phyloP scores from a whole-genome alignment of 768 basidiomycete genomes.

The Podaxis mareebaensis region DNA sequence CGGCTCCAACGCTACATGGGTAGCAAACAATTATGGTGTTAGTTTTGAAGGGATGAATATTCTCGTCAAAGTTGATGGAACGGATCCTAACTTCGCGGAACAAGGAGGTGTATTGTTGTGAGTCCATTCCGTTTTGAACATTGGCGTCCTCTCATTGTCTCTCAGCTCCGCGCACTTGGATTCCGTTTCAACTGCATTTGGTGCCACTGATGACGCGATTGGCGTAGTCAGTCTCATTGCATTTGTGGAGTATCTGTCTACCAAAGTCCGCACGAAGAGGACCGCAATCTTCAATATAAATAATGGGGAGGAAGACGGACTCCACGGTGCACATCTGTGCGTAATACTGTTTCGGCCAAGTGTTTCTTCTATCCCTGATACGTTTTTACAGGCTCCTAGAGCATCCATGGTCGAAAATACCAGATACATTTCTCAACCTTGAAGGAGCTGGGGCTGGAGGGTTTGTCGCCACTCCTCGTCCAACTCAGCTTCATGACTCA shows the following conservation, averaged over 20 bases:
- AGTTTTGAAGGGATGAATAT: constrained; percentile 65
- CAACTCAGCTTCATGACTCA: constrained; percentile 7
- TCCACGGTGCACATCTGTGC: constrained; percentile 64
- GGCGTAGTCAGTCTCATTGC: constrained; percentile 59
- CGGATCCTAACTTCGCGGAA: constrained; percentile 26
- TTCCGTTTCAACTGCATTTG: constrained; percentile 66
- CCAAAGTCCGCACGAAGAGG: constrained; percentile 46
- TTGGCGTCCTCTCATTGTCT: constrained; percentile 49
- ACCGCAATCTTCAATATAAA: constrained; percentile 77
- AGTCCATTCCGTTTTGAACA: background rate
- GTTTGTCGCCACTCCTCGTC: constrained; percentile 33
- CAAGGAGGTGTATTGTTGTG: constrained; percentile 47
- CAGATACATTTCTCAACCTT: constrained; percentile 67
- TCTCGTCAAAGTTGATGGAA: constrained; percentile 59
- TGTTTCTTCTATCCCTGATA: constrained; percentile 1
- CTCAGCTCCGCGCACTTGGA: constrained; percentile 72
- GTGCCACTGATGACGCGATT: constrained; percentile 75
- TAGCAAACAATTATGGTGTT: constrained; percentile 19
- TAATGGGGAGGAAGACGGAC: constrained; percentile 73
- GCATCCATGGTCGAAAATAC: constrained; percentile 67
- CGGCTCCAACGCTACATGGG: constrained; percentile 46
- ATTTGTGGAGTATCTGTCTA: constrained; percentile 48
- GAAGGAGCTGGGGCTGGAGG: constrained; percentile 76
- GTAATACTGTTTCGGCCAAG: background rate
- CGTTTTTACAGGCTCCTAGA: constrained; percentile 48